phyloP scores from a whole-genome alignment of 169 alveolate species.

The Plasmodium falciparum region DNA sequence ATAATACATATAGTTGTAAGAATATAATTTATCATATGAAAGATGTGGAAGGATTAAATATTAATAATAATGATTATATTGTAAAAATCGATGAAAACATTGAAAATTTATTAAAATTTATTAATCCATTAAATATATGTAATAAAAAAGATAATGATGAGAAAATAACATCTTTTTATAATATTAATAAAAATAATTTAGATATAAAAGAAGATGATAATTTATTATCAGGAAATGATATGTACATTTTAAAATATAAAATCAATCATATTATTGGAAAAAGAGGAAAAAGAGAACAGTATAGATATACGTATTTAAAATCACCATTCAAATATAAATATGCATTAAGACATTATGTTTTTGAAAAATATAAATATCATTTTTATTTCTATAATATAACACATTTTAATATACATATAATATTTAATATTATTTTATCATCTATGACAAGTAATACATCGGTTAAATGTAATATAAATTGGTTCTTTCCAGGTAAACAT shows the following conservation, averaged over 20 bases:
- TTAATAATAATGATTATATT: constrained; percentile 9
- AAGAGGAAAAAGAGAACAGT: constrained; percentile 81
- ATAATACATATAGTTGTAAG: constrained; percentile 45
- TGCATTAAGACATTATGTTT: constrained; percentile 86
- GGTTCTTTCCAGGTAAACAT: constrained; percentile 59
- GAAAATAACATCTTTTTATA: not conserved
- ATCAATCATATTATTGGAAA: constrained; percentile 34
- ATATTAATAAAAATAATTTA: not conserved
- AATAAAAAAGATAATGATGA: not conserved
- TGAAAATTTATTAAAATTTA: constrained; percentile 12
- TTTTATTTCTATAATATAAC: constrained; percentile 73
- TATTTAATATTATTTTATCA: constrained; percentile 65
- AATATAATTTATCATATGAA: constrained; percentile 40
- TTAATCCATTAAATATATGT: constrained; percentile 26
- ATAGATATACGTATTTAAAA: constrained; percentile 84
- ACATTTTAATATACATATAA: constrained; percentile 75
- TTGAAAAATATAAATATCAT: constrained; percentile 83
- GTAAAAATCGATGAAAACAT: constrained; percentile 43
- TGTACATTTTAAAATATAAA: constrained; percentile 28
- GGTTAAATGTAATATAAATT: constrained; percentile 50
- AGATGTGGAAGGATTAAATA: constrained; percentile 25
- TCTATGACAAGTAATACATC: constrained; percentile 71
- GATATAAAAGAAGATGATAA: not conserved
- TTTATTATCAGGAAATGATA: not conserved
- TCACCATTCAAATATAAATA: constrained; percentile 85